Evolutionary conservation across 306 rosid species (phyloP), one percentile per base, ranked within the genome.

Genomic region (Trifolium fragiferum): DNA sequence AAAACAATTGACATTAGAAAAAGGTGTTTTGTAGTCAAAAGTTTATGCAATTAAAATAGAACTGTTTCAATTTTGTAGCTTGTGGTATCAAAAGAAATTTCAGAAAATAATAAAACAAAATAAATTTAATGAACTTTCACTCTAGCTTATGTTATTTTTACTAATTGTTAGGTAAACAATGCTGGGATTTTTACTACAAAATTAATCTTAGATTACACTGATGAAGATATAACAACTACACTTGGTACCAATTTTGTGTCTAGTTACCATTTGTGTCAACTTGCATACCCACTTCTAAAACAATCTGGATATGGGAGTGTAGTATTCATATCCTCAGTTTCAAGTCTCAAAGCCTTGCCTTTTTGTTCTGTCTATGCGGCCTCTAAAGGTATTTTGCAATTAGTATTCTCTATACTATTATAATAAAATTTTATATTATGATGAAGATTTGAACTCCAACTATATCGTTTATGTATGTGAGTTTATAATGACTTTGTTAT

Each of bases 341-440:
- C 53, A 0, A 64, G 83, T 30, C 30, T 66, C 3, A 83, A 23
- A 19, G 85, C 91, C 38, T 7, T 75, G 0, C 93, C 91, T 38
- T 5, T 10, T 15, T 3, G 32, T n/a, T 81, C 91, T 51, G 49
- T 73, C 49, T 87, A 89, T 79, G 87, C 81, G n/a, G 91, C 91
- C 30, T 80, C 93, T 43, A 93, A 87, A 85, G 92, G 96, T 79
- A 19, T 61, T 14, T 23, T 23, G 25, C 25, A 23, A 23, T 23
- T 23, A 23, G 25, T 23, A 23, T 23, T 23, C 25, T 25, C 27
- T 25, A 25, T 25, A n/a, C n/a, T n/a, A n/a, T n/a, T n/a, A 25
- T 25, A 25, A 25, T 25, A 25, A 25, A 25, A 25, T 25, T 25
- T 25, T 25, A 25, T 0, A 25, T 25, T 25, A 25, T 25, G 27